A percentile compares a stretch with the other conserved stretches of the same genome.
Conservation (phyloP, 208 protist species). For the Blechomonas ayalai region DNA sequence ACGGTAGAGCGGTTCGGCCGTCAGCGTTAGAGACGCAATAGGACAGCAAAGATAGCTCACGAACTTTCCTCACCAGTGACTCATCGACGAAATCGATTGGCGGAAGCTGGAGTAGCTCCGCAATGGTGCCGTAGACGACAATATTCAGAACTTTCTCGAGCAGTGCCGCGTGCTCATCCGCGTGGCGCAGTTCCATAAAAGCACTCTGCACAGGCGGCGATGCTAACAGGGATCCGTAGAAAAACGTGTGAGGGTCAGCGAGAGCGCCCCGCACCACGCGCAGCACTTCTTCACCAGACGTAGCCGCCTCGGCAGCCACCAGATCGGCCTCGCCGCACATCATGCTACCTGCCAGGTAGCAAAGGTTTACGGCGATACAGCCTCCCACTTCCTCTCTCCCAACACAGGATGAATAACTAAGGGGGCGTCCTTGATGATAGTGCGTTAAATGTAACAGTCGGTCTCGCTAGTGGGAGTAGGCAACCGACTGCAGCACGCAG, state of each 20-base stretch:
- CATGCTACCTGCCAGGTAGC: not conserved
- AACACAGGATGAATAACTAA: conserved; percentile 1
- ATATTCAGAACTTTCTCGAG: conserved; percentile 17
- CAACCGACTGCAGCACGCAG: conserved; percentile 3
- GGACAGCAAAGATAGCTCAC: conserved; percentile 30
- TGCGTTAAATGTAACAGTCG: no score
- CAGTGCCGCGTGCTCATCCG: conserved; percentile 4
- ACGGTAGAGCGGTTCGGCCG: conserved; percentile 11
- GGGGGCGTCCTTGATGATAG: not conserved
- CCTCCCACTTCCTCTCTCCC: not conserved
- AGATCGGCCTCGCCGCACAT: conserved; percentile 12
- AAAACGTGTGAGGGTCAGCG: conserved; percentile 27
- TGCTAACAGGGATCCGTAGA: conserved; percentile 30
- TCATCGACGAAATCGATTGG: conserved; percentile 3
- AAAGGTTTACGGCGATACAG: not conserved
- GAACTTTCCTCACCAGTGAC: conserved; percentile 16
- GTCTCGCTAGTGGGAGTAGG: no score
- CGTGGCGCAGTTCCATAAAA: conserved; percentile 5
- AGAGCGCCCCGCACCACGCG: conserved; percentile 12
- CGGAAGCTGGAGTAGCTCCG: conserved; percentile 6
- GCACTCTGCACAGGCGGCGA: conserved; percentile 6
- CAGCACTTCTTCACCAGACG: conserved; percentile 6
- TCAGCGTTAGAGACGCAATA: conserved; percentile 10
- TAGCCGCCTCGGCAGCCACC: not conserved
- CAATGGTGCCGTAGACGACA: conserved; percentile 20